phyloP scores from a whole-genome alignment of 768 basidiomycete genomes.

The Mrakia blollopis region DNA sequence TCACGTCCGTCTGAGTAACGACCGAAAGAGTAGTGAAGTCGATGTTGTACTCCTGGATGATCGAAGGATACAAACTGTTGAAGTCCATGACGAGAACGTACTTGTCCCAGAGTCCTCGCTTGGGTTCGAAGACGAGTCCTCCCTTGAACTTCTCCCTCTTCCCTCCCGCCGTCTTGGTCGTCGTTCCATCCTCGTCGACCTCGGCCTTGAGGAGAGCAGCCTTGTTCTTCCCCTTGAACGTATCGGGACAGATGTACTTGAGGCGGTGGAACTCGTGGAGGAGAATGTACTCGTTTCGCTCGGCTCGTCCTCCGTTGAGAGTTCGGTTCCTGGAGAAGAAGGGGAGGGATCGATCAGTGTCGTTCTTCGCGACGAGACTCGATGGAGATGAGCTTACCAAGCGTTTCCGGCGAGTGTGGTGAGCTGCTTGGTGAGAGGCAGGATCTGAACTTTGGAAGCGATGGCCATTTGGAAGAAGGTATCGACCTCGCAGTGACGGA shows the following conservation, averaged over 20 bases:
- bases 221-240: slow-evolving; percentile 53
- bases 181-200: slow-evolving; percentile 47
- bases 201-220: slow-evolving; percentile 36
- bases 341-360: not conserved
- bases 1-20: slow-evolving; percentile 55
- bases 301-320: slow-evolving; percentile 91
- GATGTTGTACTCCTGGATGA: slow-evolving; percentile 99
- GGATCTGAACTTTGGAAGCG: slow-evolving; percentile 82
- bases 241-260: slow-evolving; percentile 96
- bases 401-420: slow-evolving; percentile 95
- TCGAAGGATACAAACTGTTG: slow-evolving; percentile 97
- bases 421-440: slow-evolving; percentile 85
- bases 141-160: slow-evolving; percentile 92
- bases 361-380: not conserved
- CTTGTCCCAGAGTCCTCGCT: slow-evolving; percentile 92
- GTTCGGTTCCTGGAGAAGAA: slow-evolving; percentile 76
- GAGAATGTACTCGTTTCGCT: slow-evolving; percentile 97
- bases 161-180: slow-evolving; percentile 46
- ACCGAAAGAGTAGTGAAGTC: slow-evolving; percentile 94
- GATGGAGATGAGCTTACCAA: slow-evolving; percentile 51
- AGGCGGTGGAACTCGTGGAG: slow-evolving; percentile 94
- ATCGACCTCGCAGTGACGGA: slow-evolving; percentile 90
- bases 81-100: slow-evolving; percentile 99
- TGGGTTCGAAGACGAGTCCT: slow-evolving; percentile 94
- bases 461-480: slow-evolving; percentile 98